Evolutionary conservation across 352 stramenopile species (phyloP).

Genomic region (Globisporangium camurandrum): DNA sequence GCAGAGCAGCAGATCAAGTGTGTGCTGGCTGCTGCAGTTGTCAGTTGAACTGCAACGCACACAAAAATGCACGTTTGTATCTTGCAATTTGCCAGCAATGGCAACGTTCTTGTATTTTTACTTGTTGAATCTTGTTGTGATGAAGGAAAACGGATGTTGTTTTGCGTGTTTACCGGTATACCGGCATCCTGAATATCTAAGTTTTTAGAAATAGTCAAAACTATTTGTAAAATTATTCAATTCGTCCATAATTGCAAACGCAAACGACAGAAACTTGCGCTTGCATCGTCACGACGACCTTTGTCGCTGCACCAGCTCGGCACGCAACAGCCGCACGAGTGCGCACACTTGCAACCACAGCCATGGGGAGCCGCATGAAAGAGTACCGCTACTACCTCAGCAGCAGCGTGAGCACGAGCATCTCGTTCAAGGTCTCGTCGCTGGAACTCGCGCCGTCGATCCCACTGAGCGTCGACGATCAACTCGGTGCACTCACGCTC

Average conservation of each 20-base stretch:
- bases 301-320: no score
- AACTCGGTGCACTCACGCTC: slow-evolving; percentile 6
- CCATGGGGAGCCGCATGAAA: slow-evolving; percentile 66
- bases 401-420: slow-evolving; percentile 71
- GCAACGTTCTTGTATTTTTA: neutral
- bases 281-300: no score
- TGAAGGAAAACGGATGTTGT: no score
- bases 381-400: slow-evolving; percentile 88
- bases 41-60: neutral
- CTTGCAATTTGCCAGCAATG: neutral
- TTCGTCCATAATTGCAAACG: neutral
- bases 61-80: neutral
- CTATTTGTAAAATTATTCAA: no score
- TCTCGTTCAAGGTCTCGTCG: slow-evolving; percentile 75
- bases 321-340: no score
- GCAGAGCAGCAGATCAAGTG: neutral
- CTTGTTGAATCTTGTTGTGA: neutral
- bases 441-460: slow-evolving; percentile 61
- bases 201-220: no score
- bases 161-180: no score
- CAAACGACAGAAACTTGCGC: neutral
- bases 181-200: no score
- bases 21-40: neutral
- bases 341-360: neutral
- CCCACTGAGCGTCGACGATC: slow-evolving; percentile 21